Percentiles rank a stretch among this genome's conserved stretches.
These are phyloP conservation scores for Nigrospora oryzae DNA, from an alignment of 2,329 filamentous ascomycete species.

Conservation along the genomic window DNA sequence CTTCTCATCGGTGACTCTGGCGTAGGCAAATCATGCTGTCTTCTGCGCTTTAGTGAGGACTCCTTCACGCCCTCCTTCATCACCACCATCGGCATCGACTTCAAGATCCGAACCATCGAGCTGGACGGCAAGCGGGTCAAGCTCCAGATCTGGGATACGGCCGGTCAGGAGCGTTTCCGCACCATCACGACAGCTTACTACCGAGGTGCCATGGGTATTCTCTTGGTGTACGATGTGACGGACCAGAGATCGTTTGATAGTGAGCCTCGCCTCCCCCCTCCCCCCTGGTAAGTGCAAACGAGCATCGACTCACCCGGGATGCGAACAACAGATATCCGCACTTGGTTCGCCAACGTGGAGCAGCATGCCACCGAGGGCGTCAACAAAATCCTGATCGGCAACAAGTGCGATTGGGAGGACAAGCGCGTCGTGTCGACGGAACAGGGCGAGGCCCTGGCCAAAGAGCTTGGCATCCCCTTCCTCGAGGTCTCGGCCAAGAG, in stretches of 20 bases:
- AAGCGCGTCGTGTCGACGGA: conserved; percentile 92
- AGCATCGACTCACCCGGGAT: too few relatives aligned
- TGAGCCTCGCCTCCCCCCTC: conserved; percentile 27
- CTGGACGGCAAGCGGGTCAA: conserved; percentile 98
- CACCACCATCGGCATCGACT: conserved; percentile 98
- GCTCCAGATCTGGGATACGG: conserved; percentile 99
- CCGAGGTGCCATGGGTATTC: conserved; percentile 93
- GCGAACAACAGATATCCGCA: conserved; percentile 72
- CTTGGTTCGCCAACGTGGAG: conserved; percentile 98
- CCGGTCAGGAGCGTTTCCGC: conserved; percentile 94
- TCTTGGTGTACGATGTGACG: conserved; percentile 97
- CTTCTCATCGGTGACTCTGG: conserved; percentile 94
- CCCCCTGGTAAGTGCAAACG: too few relatives aligned
- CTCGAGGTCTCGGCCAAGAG: conserved; percentile 97
- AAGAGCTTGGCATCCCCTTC: conserved; percentile 96
- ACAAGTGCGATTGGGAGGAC: conserved; percentile 99
- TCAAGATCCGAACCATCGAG: conserved; percentile 99
- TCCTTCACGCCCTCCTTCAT: conserved; percentile 97
- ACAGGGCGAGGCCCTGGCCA: conserved; percentile 84
- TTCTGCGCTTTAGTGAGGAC: conserved; percentile 94
- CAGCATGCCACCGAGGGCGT: conserved; percentile 97
- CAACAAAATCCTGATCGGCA: conserved; percentile 99
- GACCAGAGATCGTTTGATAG: conserved; percentile 94
- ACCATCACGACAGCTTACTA: conserved; percentile 99
- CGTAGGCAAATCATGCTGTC: conserved; percentile 94